These are phyloP conservation scores for Solanum hybrid DNA, from an alignment of 305 asterid genomes.

Conservation along the genomic window DNA sequence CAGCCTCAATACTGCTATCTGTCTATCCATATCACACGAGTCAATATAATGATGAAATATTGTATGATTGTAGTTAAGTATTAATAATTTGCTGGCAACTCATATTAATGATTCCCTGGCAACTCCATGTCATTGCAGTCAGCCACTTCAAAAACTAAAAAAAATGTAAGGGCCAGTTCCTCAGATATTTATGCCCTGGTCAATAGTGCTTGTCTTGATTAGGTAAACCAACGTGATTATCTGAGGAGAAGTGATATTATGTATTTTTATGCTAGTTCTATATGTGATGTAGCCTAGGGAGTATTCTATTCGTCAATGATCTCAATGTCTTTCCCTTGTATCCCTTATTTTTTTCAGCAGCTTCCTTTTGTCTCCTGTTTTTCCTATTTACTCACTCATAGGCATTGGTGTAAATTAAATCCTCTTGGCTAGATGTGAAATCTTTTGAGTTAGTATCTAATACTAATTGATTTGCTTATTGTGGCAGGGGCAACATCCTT, in stretches of 20 bases:
- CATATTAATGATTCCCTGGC: not conserved
- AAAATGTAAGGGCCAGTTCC: not conserved
- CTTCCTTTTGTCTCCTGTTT: not conserved
- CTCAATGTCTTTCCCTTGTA: not conserved
- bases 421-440: not conserved
- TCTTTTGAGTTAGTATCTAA: not conserved
- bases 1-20: not conserved
- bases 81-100: not conserved
- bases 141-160: not conserved
- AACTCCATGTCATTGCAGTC: not conserved
- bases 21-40: not conserved
- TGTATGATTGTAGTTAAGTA: not conserved
- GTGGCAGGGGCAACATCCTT: slow-evolving; percentile 72
- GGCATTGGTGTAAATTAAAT: not conserved
- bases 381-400: not conserved
- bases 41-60: not conserved
- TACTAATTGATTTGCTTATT: not conserved
- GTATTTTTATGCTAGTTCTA: not conserved
- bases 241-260: not conserved
- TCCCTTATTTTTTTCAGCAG: not conserved
- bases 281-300: not conserved
- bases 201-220: not conserved
- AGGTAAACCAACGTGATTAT: not conserved
- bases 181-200: not conserved
- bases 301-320: not conserved